A percentile compares a stretch with the other conserved stretches of the same genome.
phyloP scores from a whole-genome alignment of 441 rosid species.

The Adansonia grandidieri region DNA sequence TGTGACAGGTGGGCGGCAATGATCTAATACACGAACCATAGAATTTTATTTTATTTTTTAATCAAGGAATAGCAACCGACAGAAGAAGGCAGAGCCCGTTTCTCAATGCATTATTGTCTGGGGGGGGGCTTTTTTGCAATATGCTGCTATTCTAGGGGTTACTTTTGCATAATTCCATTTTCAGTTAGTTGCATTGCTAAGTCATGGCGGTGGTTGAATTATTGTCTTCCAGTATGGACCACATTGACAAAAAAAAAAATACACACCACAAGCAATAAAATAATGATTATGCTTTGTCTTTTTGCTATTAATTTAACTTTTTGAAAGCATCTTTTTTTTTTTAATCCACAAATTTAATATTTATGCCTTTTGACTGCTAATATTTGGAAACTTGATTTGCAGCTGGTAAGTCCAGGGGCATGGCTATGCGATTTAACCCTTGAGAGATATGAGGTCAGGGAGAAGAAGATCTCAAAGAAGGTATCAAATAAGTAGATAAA shows the following conservation, averaged over 20 bases:
- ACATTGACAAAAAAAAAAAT: not conserved
- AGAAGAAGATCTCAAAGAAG: constrained; percentile 77
- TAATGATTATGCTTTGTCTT: not conserved
- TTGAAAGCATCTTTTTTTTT: not conserved
- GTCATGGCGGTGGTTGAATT: not conserved
- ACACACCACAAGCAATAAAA: not conserved
- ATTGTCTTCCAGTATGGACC: not conserved
- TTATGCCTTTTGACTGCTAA: not conserved
- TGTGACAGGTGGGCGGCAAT: not conserved
- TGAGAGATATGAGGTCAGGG: constrained; percentile 75
- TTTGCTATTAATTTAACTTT: not conserved
- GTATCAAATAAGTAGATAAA: constrained; percentile 29
- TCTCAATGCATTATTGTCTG: not conserved
- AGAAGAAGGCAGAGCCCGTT: not conserved
- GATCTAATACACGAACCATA: not conserved
- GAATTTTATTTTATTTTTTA: not conserved
- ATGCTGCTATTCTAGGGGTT: not conserved
- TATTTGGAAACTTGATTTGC: constrained; percentile 2
- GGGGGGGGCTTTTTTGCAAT: not conserved
- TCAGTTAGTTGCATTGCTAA: not conserved
- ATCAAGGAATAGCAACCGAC: not conserved
- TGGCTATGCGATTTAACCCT: constrained; percentile 80
- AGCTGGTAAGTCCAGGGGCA: constrained; percentile 75
- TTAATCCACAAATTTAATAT: not conserved
- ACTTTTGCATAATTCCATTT: not conserved